Percentiles rank a stretch among this genome's conserved stretches.
phyloP scores from a whole-genome alignment of 371 early-diverging fungal genomes.

The Batrachochytrium dendrobatidis region DNA sequence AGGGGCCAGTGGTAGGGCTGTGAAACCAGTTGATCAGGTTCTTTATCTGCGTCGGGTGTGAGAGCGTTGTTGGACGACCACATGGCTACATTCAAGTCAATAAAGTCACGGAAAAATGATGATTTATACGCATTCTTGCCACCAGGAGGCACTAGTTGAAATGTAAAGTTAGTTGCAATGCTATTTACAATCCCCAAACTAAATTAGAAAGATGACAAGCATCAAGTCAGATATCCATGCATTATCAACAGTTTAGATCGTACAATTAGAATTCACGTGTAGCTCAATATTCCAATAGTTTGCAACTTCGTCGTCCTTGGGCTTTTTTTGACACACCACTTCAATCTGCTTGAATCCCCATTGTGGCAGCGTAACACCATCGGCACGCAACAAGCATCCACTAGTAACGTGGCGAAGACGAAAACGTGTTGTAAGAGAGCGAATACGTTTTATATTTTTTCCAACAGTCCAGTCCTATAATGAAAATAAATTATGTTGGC shows the following conservation, averaged over 20 bases:
- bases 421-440: conserved; percentile 82
- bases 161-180: no score
- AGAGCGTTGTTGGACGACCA: conserved; percentile 97
- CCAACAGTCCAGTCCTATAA: conserved; percentile 22
- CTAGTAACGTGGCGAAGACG: conserved; percentile 70
- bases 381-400: conserved; percentile 80
- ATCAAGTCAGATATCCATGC: no score
- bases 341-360: conserved; percentile 99
- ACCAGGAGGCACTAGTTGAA: conserved; percentile 48
- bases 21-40: conserved; percentile 78
- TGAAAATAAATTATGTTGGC: background rate
- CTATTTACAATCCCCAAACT: no score
- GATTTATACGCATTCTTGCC: conserved; percentile 54
- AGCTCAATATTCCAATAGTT: conserved; percentile 97
- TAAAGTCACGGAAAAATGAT: conserved; percentile 78
- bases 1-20: conserved; percentile 94
- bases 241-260: no score
- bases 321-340: conserved; percentile 75
- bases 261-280: conserved; percentile 69
- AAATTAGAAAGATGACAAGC: no score
- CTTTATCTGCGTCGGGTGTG: conserved; percentile 92
- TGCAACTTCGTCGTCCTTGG: conserved; percentile 44
- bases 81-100: conserved; percentile 96
- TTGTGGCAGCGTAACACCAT: conserved; percentile 80
- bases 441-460: conserved; percentile 40